phyloP scores from a whole-genome alignment of 176 grass and related monocot genomes.

The Puccinellia tenuiflora region DNA sequence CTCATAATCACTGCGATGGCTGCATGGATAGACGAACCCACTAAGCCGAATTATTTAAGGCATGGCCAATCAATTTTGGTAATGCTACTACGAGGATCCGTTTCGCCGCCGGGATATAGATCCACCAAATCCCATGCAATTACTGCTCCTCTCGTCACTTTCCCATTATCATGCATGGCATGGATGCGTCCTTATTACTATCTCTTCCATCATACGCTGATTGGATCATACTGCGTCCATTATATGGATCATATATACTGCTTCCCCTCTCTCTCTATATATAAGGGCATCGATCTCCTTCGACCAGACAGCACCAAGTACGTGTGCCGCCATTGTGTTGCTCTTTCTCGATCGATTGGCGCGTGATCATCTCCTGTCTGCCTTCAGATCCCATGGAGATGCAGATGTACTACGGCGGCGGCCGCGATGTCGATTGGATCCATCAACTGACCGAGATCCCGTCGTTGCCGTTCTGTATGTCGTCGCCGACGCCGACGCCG shows the following conservation, averaged over 20 bases:
- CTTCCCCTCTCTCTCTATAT: background rate
- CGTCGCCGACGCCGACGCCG: background rate
- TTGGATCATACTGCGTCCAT: slow-evolving; percentile 2
- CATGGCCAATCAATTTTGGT: background rate
- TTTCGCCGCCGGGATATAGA: slow-evolving; percentile 11
- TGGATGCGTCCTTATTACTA: background rate
- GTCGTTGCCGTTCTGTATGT: background rate
- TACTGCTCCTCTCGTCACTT: slow-evolving; percentile 5
- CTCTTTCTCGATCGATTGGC: background rate
- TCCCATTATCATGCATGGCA: slow-evolving; percentile 13
- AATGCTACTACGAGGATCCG: background rate
- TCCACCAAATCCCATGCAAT: slow-evolving; percentile 13
- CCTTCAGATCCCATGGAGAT: background rate
- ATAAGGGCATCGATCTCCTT: background rate
- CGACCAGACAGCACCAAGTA: background rate
- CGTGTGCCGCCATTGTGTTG: background rate
- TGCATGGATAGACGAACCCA: background rate
- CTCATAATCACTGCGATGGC: background rate
- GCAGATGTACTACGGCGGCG: background rate
- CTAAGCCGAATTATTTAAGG: background rate
- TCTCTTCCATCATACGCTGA: background rate
- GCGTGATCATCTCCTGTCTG: no score
- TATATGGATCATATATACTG: no score
- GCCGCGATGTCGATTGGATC: background rate
- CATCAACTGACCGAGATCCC: background rate